Evolutionary conservation across 345 rosid genomes (phyloP), one percentile per base, ranked within the genome.

Genomic region (Excoecaria cochinchinensis): DNA sequence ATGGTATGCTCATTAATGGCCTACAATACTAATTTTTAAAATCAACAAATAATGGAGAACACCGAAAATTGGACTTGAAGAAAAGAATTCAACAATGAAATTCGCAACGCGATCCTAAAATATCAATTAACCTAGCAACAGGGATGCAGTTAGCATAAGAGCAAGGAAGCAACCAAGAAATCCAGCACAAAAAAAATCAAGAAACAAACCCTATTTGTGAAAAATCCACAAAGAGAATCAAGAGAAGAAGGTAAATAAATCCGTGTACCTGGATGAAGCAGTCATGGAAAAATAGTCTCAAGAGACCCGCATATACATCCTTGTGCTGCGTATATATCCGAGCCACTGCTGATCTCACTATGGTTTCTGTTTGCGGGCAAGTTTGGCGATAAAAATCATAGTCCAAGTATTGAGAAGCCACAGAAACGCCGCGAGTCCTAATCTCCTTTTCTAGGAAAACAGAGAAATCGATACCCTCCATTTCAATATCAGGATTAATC

Each of bases 231-330:
- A 51, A 51, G 12, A 70, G 19, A 60, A 51, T 9, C 38, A 16
- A 47, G 19, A 51, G 64, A 17, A 51, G 39, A 17, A 52, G 3
- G 6, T 60, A 31, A 19, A 53, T 21, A 62, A 1, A 64, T 48
- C 24, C 17, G 10, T 19, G 39, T 72, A 86, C 84, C 84, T 60
- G 60, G 51, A 81, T 81, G 82, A 86, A 84, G 82, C 85, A 86
- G 36, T 86, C 89, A 50, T 82, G 87, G 84, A 86, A 86, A 39
- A 81, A 31, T 58, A 86, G 79, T 31, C 86, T 73, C 66, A 86
- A 80, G 8, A 84, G 70, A 72, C 52, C 79, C n/a, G 85, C 67
- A 19, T 83, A 55, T 50, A 81, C 79, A 7, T 67, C 76, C 4
- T 69, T 68, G 31, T 79, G 77, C 44, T 77, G 61, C 0, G 78